Evolutionary conservation across 139 green algal species (phyloP).

Genomic region (Bryopsis sp.): DNA sequence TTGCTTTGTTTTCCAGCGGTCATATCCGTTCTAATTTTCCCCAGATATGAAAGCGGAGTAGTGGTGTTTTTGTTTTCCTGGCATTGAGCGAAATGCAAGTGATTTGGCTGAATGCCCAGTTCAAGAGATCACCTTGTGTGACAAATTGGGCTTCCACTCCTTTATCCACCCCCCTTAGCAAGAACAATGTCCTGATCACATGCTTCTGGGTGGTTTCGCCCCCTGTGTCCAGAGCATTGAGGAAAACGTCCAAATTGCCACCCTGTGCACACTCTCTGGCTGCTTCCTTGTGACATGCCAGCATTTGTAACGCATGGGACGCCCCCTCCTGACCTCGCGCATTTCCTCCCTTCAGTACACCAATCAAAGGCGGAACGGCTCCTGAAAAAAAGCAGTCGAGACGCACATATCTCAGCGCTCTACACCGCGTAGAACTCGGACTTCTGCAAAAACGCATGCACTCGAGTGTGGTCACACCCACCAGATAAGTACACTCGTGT

Average conservation of each 20-base stretch:
- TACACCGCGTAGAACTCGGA: neutral
- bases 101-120: neutral
- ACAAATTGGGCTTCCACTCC: constrained; percentile 13
- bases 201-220: constrained; percentile 5
- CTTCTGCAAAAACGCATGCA: neutral
- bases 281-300: neutral
- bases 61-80: constrained; percentile 1
- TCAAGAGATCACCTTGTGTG: neutral
- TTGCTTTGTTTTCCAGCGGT: too few relatives aligned
- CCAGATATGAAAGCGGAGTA: neutral
- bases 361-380: neutral
- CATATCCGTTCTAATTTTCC: too few relatives aligned
- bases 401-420: neutral
- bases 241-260: neutral
- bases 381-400: neutral
- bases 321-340: neutral
- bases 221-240: constrained; percentile 13
- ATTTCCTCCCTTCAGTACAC: neutral
- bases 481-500: neutral
- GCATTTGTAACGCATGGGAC: neutral
- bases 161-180: constrained; percentile 11
- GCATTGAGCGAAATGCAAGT: neutral
- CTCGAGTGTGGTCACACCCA: neutral
- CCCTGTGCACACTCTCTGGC: neutral
- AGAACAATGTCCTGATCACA: constrained; percentile 11